Conservation (phyloP, 1,284 basidiomycete species). For the Ceratobasidium sp. region DNA sequence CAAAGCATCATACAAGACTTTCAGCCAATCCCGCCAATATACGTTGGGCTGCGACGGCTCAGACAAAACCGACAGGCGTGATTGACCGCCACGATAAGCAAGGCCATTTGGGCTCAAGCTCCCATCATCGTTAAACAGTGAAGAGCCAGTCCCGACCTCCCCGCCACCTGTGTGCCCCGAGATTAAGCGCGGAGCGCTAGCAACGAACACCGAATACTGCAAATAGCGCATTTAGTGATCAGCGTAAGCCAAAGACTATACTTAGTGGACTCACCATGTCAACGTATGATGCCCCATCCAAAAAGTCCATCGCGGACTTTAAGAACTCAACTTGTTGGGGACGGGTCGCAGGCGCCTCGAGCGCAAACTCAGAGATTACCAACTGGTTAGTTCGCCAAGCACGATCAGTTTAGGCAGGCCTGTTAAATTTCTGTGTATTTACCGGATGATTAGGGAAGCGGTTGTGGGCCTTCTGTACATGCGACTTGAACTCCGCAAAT, state of each 20-base stretch:
- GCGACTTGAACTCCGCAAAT: conserved; percentile 41
- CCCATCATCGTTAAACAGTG: conserved; percentile 40
- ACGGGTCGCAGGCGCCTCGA: conserved; percentile 34
- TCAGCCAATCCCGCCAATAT: too few relatives aligned
- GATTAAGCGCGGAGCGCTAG: conserved; percentile 32
- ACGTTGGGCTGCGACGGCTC: too few relatives aligned
- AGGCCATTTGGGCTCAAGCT: conserved; percentile 6
- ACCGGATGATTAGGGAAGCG: conserved; percentile 36
- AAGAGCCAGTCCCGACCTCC: conserved; percentile 27
- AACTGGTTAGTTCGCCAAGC: conserved; percentile 20
- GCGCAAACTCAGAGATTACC: conserved; percentile 45
- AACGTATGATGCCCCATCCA: conserved; percentile 38
- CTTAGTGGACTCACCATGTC: conserved; percentile 1
- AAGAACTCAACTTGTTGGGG: conserved; percentile 32
- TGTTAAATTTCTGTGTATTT: not conserved
- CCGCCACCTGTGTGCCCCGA: conserved; percentile 26
- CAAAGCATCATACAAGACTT: too few relatives aligned
- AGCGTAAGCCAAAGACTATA: not conserved
- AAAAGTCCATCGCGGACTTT: conserved; percentile 30
- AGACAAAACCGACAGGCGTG: too few relatives aligned
- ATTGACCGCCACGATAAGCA: too few relatives aligned
- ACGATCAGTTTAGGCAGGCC: not conserved
- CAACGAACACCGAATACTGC: conserved; percentile 45
- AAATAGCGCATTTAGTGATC: not conserved
- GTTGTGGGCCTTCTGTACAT: conserved; percentile 33